Base-by-base conservation (phyloP, 768 basidiomycete genomes). In the Boletus vermiculosoides region DNA sequence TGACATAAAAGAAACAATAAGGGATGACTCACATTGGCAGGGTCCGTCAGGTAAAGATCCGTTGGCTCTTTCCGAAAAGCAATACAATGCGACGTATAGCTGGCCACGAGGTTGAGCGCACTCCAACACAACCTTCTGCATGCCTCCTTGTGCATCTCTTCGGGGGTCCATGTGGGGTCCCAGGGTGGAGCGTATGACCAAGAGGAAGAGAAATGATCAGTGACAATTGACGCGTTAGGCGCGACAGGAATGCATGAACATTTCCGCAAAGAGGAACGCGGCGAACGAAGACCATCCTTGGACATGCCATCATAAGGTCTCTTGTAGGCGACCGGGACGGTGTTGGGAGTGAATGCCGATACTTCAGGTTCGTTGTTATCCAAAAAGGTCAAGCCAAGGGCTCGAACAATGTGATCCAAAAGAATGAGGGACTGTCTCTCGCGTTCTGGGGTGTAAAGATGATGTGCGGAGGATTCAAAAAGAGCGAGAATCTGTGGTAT, bases 41-140 rank as follows among this genome's bases (percentile, higher is more conserved):
- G 81, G 62, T 90, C 80, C n/a, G 78, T 78, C 52, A 92, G 66
- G 56, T 75, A 82, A 49, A 91, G 81, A 15, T 78, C 74, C 12
- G 82, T 79, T 10, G 83, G 78, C 20, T 83, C 78, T 48, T 78
- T 77, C 53, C 83, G 79, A 69, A 87, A 84, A 0, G 85, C 84
- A 20, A 83, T 83, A 63, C 86, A 87, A 63, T 86, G 83, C 22
- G 84, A 81, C 16, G 85, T 83, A 64, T 88, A 86, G 54, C 79
- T 82, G 9, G 88, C 82, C 52, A 88, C 79, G 28, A 91, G 78
- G 56, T 80, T 80, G 40, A 92, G 78, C 18, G 90, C 80, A 56
- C 82, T 80, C 90, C 90, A 92, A 65, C 86, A 88, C 18, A 92
- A 75, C 25, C 90, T 74, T n/a, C 90, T 80, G 54, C 83, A 83